Percentiles rank a stretch among this genome's conserved stretches.
phyloP scores from a whole-genome alignment of 345 rosid species.

The Tarenaya hassleriana region DNA sequence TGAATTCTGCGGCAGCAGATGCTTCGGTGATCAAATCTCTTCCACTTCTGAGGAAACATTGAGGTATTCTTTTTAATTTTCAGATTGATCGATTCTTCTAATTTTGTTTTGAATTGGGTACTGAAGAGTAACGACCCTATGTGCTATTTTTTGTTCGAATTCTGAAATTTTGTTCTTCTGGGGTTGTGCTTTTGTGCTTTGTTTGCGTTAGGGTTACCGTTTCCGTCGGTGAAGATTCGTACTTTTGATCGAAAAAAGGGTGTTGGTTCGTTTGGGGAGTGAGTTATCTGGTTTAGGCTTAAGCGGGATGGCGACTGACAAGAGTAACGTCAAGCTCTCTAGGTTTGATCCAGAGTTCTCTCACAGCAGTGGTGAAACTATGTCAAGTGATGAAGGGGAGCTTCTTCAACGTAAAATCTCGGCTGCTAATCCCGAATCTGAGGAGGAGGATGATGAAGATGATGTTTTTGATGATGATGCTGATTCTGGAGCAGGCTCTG shows the following conservation, averaged over 20 bases:
- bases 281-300: background rate
- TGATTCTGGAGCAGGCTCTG: slow-evolving; percentile 97
- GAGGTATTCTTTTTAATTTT: slow-evolving; percentile 33
- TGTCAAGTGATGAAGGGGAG: slow-evolving; percentile 73
- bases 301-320: slow-evolving; percentile 85
- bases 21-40: slow-evolving; percentile 17
- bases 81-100: background rate
- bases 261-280: slow-evolving; percentile 12
- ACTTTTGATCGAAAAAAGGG: slow-evolving; percentile 15
- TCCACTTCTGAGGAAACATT: slow-evolving; percentile 15
- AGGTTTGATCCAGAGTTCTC: slow-evolving; percentile 81
- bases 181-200: slow-evolving; percentile 13
- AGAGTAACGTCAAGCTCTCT: slow-evolving; percentile 70
- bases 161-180: slow-evolving; percentile 12
- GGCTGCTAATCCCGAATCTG: slow-evolving; percentile 54
- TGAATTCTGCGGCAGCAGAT: slow-evolving; percentile 13
- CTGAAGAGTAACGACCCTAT: slow-evolving; percentile 5
- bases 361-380: slow-evolving; percentile 60
- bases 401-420: slow-evolving; percentile 43
- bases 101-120: slow-evolving; percentile 17
- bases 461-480: slow-evolving; percentile 65
- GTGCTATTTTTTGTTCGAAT: slow-evolving; percentile 1
- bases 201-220: slow-evolving; percentile 37
- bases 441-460: slow-evolving; percentile 45
- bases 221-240: slow-evolving; percentile 6